phyloP scores from a whole-genome alignment of 2,329 filamentous ascomycete species.

The Aspergillus fijiensis region DNA sequence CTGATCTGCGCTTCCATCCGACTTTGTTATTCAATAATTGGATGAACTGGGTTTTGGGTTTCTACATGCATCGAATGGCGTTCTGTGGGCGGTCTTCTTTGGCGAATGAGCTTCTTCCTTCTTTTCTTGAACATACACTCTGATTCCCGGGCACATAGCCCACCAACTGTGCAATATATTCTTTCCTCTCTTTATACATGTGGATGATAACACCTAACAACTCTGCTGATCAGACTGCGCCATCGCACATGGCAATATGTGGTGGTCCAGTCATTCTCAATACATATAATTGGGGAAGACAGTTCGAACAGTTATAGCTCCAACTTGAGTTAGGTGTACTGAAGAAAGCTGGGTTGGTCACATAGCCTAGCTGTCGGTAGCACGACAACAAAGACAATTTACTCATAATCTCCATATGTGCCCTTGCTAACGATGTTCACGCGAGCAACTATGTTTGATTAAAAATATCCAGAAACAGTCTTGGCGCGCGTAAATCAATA shows the following conservation, averaged over 20 bases:
- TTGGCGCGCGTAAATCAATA: too few species aligned
- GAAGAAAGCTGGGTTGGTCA: not conserved
- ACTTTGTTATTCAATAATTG: constrained; percentile 7
- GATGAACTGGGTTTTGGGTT: constrained; percentile 17
- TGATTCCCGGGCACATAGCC: constrained; percentile 21
- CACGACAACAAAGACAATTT: not conserved
- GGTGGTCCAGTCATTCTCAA: not conserved
- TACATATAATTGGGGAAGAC: not conserved
- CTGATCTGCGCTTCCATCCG: constrained; percentile 13
- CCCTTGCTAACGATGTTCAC: too few species aligned
- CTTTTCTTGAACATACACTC: constrained; percentile 11
- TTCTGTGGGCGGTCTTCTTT: constrained; percentile 22
- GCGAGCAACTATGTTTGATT: too few species aligned
- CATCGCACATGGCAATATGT: not conserved
- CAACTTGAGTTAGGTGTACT: not conserved
- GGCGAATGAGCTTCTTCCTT: constrained; percentile 8
- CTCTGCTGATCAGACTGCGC: not conserved
- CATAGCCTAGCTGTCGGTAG: not conserved
- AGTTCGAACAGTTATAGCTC: not conserved
- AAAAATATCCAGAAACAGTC: too few species aligned
- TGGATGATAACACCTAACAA: not conserved
- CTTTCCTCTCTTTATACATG: constrained; percentile 1
- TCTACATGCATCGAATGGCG: constrained; percentile 39
- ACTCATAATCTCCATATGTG: too few species aligned
- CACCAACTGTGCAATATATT: constrained; percentile 7